Base-by-base conservation (phyloP, 2,329 filamentous ascomycete genomes). In the Ophiocordyceps sinensis region DNA sequence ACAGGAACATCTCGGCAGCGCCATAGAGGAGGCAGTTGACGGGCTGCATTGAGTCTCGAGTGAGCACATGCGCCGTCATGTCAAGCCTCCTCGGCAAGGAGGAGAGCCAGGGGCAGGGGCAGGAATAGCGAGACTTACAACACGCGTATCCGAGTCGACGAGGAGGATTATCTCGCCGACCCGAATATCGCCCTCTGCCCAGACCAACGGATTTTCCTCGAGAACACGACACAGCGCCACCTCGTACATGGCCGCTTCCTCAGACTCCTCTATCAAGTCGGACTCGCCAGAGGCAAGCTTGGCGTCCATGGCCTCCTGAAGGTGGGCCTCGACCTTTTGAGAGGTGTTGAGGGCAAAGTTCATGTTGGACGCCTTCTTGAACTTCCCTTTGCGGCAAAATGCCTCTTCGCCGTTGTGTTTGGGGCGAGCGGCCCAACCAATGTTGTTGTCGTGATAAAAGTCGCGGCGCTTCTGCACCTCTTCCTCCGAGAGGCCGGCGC, bases 351-450 rank as follows among this genome's bases (percentile, higher is more conserved):
- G 63, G 3, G 70, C 78, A 51, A 77, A 84, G 56, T 84, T 85
- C 79, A 85, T 84, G 62, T 85, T 85, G 26, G 77, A 82, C 1
- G 78, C 77, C 59, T 82, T 82, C 63, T 82, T 82, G 64, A 82
- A 82, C 54, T 81, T 81, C 41, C 78, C 78, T 32, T 64, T 65
- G 32, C 75, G 65, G 15, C 70, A 45, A 49, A 73, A 77, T 21
- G 64, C 60, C 41, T 65, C 65, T 26, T 66, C 61, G 11, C 63
- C 61, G 44, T 66, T 66, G 44, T 70, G 63, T 39, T 56, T 58
- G 6, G 66, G 65, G n/a, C 70, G 61, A 1, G 67, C 60, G 17
- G 66, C 65, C 60, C 66, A 49, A 26, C 66, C 67, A 42, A 70
- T 68, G 43, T 61, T 62, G 48, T 70, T 63, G 41, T 67, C 64